Evolutionary conservation across 176 grass and related monocot species (phyloP), one percentile per base, ranked within the genome.

Genomic region (Ampelocalamus luodianensis): DNA sequence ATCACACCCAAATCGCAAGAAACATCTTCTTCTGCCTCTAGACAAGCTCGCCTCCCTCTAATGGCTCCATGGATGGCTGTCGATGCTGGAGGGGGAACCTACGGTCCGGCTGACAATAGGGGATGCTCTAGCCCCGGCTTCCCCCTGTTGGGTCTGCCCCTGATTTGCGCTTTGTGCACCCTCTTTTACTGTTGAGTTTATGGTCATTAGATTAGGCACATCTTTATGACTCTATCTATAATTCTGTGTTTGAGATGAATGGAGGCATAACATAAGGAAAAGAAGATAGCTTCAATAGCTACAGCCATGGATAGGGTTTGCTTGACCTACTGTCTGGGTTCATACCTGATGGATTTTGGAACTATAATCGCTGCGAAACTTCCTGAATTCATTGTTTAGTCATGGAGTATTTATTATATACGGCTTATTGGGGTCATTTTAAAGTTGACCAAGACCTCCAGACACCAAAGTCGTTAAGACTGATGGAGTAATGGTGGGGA

Each of bases 401-500:
- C 0, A 15, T 8, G 18, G 11, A 17, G 54, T 14, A 27, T 8
- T 24, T 14, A 27, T 8, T 24, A 27, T 58, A 67, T 49, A 20
- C 74, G 16, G 46, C 59, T 14, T 27, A 32, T 6, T 42, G 49
- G 6, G 34, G 44, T 49, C 71, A 82, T 17, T 64, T 49, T 6
- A 12, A 10, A 71, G 74, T 83, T 71, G 86, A 83, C 55, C 43
- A 20, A 62, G 64, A 24, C 17, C 64, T 77, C 13, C 23, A 15
- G 10, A 8, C 13, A 5, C 5, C 0, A 4, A 36, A 26, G 18
- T 64, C 17, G 72, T 32, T 77, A 40, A 12, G 42, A 71, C 65
- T 34, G 37, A 42, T 29, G 9, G 18, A 18, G 51, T 32, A 37
- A 69, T 22, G 1, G 22, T 20, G 53, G 44, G 32, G 73, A n/a